Evolutionary conservation across 2,329 filamentous ascomycete species (phyloP).

Genomic region (Arthrobotrys sphaeroides): DNA sequence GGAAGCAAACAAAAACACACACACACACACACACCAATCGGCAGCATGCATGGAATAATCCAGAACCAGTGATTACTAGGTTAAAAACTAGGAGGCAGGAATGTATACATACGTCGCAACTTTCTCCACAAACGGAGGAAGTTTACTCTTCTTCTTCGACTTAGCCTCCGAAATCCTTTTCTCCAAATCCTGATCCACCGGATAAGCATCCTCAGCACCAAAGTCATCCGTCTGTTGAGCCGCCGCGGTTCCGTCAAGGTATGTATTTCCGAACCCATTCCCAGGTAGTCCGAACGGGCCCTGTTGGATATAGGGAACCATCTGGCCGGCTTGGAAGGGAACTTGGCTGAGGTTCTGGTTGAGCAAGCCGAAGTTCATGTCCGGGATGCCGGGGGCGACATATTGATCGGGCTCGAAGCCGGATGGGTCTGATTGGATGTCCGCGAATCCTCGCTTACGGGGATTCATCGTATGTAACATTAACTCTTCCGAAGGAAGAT

Average conservation of each 20-base stretch:
- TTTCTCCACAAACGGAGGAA: conserved; percentile 97
- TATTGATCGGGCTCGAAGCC: conserved; percentile 44
- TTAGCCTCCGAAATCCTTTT: conserved; percentile 90
- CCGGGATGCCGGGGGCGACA: conserved; percentile 29
- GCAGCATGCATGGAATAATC: conserved; percentile 37
- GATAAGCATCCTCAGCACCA: conserved; percentile 73
- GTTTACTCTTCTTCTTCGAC: conserved; percentile 76
- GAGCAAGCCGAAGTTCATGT: conserved; percentile 45
- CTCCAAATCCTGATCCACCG: conserved; percentile 67
- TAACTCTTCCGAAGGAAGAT: conserved; percentile 30
- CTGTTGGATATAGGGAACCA: conserved; percentile 47
- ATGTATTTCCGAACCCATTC: conserved; percentile 35
- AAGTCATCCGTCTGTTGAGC: conserved; percentile 61
- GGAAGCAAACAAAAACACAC: background rate
- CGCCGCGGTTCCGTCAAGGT: conserved; percentile 33
- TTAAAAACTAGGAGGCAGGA: background rate
- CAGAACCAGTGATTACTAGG: background rate
- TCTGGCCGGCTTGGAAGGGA: conserved; percentile 39
- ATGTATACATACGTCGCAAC: conserved; percentile 45
- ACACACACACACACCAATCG: too few species aligned
- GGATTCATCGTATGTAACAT: conserved; percentile 51
- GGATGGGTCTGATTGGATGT: conserved; percentile 48
- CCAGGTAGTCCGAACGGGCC: conserved; percentile 29
- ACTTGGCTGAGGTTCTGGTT: conserved; percentile 41
- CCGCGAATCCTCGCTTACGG: conserved; percentile 52